Conservation (phyloP, 1,284 basidiomycete species). For the Irpex sp. region DNA sequence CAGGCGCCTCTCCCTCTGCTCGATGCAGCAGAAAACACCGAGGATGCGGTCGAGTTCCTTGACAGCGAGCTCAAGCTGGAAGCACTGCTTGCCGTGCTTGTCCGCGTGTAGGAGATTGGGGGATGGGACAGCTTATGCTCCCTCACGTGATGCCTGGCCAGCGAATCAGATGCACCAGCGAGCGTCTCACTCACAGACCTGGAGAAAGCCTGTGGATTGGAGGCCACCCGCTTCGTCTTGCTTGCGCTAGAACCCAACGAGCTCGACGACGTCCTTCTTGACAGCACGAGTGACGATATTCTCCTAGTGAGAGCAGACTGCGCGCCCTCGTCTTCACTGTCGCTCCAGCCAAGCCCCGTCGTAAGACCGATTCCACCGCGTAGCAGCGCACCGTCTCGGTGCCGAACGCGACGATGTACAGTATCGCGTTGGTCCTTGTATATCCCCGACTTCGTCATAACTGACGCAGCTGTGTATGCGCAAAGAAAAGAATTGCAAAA, state of each 20-base stretch:
- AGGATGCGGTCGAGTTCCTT: conserved; percentile 17
- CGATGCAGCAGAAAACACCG: conserved; percentile 15
- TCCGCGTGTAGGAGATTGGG: conserved; percentile 25
- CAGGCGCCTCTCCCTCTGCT: conserved; percentile 5
- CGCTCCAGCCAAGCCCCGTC: conserved; percentile 81
- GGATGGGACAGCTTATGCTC: conserved; percentile 19
- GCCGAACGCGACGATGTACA: conserved; percentile 55
- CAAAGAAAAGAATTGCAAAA: not conserved
- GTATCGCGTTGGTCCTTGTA: conserved; percentile 68
- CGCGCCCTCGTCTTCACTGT: conserved; percentile 81
- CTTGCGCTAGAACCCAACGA: conserved; percentile 20
- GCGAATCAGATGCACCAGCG: conserved; percentile 2
- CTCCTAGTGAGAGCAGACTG: conserved; percentile 69
- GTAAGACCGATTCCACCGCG: conserved; percentile 74
- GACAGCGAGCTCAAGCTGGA: conserved; percentile 18
- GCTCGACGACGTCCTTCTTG: conserved; percentile 32
- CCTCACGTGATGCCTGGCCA: conserved; percentile 12
- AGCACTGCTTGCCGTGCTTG: conserved; percentile 20
- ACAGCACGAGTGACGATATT: conserved; percentile 52
- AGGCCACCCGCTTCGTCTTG: not conserved
- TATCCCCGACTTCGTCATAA: conserved; percentile 51
- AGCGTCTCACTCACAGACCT: conserved; percentile 28
- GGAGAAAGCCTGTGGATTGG: conserved; percentile 25
- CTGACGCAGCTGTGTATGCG: conserved; percentile 27
- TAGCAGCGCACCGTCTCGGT: conserved; percentile 66